Conservation (phyloP, 441 rosid genomes). For the Erodium moschatum region DNA sequence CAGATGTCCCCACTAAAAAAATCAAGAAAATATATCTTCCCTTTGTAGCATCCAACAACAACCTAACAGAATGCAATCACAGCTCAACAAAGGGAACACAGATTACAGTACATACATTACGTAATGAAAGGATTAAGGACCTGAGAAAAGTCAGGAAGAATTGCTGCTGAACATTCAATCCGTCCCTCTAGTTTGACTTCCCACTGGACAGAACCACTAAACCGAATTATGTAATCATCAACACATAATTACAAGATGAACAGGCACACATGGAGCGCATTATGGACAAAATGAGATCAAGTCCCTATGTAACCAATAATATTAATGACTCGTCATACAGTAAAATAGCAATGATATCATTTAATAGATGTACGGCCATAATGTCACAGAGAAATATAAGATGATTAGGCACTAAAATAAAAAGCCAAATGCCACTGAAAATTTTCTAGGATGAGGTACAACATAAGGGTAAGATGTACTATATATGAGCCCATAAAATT, state of each 20-base stretch:
- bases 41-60: constrained; percentile 82
- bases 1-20: constrained; percentile 47
- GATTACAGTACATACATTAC: constrained; percentile 11
- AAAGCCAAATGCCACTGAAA: background rate
- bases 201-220: constrained; percentile 78
- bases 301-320: background rate
- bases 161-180: constrained; percentile 75
- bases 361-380: background rate
- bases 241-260: constrained; percentile 17
- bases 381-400: background rate
- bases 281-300: background rate
- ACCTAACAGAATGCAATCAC: constrained; percentile 36
- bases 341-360: background rate
- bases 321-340: background rate
- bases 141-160: constrained; percentile 71
- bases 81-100: constrained; percentile 20
- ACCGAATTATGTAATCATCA: constrained; percentile 16
- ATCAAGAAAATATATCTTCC: constrained; percentile 72
- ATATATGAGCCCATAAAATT: no score
- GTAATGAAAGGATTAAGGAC: constrained; percentile 27
- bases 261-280: background rate
- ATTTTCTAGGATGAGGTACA: background rate
- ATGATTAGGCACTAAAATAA: background rate
- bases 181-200: constrained; percentile 64
- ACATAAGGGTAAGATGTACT: background rate